Base-by-base conservation (phyloP, 768 basidiomycete species). In the Glaciozyma martinii region DNA sequence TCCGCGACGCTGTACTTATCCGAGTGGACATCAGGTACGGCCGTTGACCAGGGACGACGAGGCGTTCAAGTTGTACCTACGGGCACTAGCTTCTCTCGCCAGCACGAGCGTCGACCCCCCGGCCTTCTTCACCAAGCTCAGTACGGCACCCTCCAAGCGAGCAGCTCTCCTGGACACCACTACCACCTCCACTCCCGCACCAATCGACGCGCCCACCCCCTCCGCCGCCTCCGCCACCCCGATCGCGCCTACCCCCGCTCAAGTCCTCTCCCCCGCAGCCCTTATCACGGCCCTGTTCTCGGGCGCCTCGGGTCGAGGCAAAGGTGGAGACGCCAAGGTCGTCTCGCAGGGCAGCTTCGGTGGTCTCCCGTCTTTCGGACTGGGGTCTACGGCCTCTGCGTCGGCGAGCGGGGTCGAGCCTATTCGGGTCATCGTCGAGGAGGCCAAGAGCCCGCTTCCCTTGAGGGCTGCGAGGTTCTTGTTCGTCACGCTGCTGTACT, bases 351-450 rank as follows among this genome's bases (percentile, higher is more conserved):
- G 66, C 0, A 61, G 60, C n/a, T 60, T 52, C 27, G 53, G n/a
- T 65, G 65, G 70, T 8, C 63, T 32, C 32, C 32, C 55, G 29
- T 27, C 44, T 15, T 43, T 30, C 30, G 55, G 82, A 40, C 74
- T 79, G 18, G 33, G 30, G 40, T 29, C 44, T 13, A 19, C n/a
- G 60, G 10, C n/a, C 21, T 13, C 23, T 29, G 23, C 78, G 78
- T 16, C 81, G 12, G 37, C 81, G 30, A 78, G 79, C 25, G 78
- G 75, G 40, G 76, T 76, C 0, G 82, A 82, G 65, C 90, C 90
- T 8, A 85, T 93, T 40, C 82, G 87, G 55, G 90, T 92, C 46
- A 82, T 88, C 30, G 82, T 92, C 68, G 84, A 85, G 66, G 89
- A 91, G 81, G 83, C 90, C 87, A 72, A 76, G 86, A 80, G 59